Evolutionary conservation across 1,284 basidiomycete genomes (phyloP).

Genomic region (Cutaneotrichosporon dermatis): DNA sequence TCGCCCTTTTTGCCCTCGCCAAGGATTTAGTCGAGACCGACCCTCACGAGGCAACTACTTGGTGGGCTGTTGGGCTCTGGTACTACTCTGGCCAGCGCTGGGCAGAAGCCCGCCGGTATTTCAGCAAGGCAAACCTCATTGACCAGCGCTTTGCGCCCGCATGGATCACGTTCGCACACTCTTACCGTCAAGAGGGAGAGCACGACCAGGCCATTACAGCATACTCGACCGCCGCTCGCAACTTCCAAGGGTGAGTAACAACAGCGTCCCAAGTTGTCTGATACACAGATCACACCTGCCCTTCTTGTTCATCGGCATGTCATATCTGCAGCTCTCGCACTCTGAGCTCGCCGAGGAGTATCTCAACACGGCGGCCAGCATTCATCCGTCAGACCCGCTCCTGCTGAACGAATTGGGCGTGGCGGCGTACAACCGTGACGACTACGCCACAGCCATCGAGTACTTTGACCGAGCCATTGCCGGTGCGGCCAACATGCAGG

Average conservation of each 20-base stretch:
- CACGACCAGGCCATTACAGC: constrained; percentile 98
- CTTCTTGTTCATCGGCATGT: constrained; percentile 95
- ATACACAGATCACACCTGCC: constrained; percentile 79
- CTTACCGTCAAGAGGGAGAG: constrained; percentile 93
- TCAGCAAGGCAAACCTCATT: constrained; percentile 94
- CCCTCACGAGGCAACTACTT: constrained; percentile 84
- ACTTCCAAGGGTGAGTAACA: constrained; percentile 77
- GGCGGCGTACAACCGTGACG: constrained; percentile 77
- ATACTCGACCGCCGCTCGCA: constrained; percentile 89
- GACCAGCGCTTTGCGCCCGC: constrained; percentile 93
- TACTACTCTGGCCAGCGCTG: constrained; percentile 82
- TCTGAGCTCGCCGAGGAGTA: constrained; percentile 78
- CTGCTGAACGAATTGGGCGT: constrained; percentile 90
- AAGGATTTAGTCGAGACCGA: constrained; percentile 92
- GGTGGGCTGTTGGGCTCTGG: constrained; percentile 99
- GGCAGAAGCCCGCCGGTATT: constrained; percentile 83
- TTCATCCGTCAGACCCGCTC: constrained; percentile 82
- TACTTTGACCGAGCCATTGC: constrained; percentile 70
- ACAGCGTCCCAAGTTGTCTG: neutral
- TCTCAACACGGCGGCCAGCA: constrained; percentile 68
- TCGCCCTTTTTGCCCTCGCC: constrained; percentile 88
- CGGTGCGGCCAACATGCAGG: constrained; percentile 73
- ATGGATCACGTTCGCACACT: constrained; percentile 97
- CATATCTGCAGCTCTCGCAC: constrained; percentile 78
- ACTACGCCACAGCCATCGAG: constrained; percentile 64